Conservation (phyloP, 306 rosid genomes). For the Sphenostylis stenocarpa region DNA sequence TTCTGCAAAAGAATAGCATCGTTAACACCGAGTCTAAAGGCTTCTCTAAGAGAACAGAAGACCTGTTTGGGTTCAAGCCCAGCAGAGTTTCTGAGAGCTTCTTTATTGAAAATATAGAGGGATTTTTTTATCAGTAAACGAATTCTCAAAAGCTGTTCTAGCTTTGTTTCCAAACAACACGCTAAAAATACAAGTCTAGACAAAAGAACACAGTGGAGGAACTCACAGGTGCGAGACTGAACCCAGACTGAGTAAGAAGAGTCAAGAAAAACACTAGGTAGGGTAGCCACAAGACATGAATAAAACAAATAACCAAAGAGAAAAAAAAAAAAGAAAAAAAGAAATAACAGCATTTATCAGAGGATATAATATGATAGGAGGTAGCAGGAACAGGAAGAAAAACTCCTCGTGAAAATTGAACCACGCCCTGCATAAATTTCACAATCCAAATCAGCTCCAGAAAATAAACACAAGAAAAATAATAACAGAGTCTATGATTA, state of each 20-base stretch:
- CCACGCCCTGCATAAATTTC: conserved; percentile 68
- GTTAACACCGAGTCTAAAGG: conserved; percentile 16
- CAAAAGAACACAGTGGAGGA: neutral
- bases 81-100: neutral
- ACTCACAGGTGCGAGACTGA: conserved; percentile 97
- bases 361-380: conserved; percentile 99
- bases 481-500: neutral
- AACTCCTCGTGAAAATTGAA: conserved; percentile 98
- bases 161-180: neutral
- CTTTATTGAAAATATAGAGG: neutral
- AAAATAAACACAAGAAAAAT: neutral
- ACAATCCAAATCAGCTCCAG: conserved; percentile 9
- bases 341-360: neutral
- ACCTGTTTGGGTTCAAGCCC: neutral
- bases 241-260: conserved; percentile 88
- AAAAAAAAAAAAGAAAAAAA: neutral
- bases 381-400: conserved; percentile 92
- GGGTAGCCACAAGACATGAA: neutral
- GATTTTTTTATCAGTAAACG: neutral
- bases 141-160: neutral
- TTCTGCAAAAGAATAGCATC: conserved; percentile 49
- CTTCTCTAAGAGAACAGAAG: neutral
- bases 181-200: neutral
- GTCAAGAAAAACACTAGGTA: conserved; percentile 55
- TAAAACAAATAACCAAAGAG: neutral